A percentile compares a stretch with the other conserved stretches of the same genome.
Evolutionary conservation across 345 rosid species (phyloP).

Genomic region (Brassica cretica): DNA sequence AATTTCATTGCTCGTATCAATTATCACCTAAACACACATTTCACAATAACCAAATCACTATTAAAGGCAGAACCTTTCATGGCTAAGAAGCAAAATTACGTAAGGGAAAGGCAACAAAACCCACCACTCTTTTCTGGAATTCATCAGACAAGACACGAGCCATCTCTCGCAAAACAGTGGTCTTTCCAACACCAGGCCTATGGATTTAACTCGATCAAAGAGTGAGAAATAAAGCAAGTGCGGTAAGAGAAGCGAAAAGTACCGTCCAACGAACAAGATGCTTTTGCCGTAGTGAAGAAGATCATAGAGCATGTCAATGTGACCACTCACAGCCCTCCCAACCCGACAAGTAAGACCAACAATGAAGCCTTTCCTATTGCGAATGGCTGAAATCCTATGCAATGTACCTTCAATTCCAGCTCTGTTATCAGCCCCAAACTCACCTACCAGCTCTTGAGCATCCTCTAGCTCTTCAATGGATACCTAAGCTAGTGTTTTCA

Average conservation of each 20-base stretch:
- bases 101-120: neutral
- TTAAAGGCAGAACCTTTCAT: neutral
- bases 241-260: slow-evolving; percentile 3
- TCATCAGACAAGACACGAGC: slow-evolving; percentile 67
- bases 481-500: slow-evolving; percentile 54
- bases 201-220: neutral
- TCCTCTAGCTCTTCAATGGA: slow-evolving; percentile 59
- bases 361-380: slow-evolving; percentile 53
- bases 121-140: slow-evolving; percentile 63
- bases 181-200: slow-evolving; percentile 80
- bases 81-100: neutral
- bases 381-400: slow-evolving; percentile 68
- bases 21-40: slow-evolving; percentile 48
- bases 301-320: slow-evolving; percentile 62
- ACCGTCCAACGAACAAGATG: slow-evolving; percentile 71
- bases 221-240: neutral
- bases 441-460: slow-evolving; percentile 59
- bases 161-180: slow-evolving; percentile 65
- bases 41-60: neutral
- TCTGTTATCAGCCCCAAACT: slow-evolving; percentile 62
- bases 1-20: slow-evolving; percentile 77
- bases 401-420: slow-evolving; percentile 72
- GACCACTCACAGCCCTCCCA: slow-evolving; percentile 67
- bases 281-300: slow-evolving; percentile 62
- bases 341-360: slow-evolving; percentile 70